Conservation (phyloP, 1,284 basidiomycete genomes). For the Stereum hirsutum region DNA sequence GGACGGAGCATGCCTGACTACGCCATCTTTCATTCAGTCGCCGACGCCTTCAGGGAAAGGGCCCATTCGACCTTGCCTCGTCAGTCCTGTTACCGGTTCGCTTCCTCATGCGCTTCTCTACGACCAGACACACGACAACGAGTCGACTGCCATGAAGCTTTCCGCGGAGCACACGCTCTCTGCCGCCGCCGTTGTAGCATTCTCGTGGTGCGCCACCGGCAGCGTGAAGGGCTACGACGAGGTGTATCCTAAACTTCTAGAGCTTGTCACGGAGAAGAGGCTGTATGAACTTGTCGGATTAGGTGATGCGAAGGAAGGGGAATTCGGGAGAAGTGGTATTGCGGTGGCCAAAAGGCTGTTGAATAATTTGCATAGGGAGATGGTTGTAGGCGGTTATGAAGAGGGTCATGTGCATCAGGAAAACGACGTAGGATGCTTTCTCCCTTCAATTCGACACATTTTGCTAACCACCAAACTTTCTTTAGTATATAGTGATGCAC, state of each 20-base stretch:
- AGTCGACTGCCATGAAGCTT: slow-evolving; percentile 81
- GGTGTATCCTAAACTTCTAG: slow-evolving; percentile 85
- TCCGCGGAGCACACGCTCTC: slow-evolving; percentile 91
- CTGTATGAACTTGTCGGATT: slow-evolving; percentile 57
- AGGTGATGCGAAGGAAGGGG: slow-evolving; percentile 38
- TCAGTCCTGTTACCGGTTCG: slow-evolving; percentile 78
- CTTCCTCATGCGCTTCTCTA: slow-evolving; percentile 87
- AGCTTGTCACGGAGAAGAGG: slow-evolving; percentile 80
- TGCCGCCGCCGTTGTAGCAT: slow-evolving; percentile 82
- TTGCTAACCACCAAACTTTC: neutral
- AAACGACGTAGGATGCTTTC: slow-evolving; percentile 60
- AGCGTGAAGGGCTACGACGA: slow-evolving; percentile 96
- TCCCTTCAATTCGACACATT: neutral
- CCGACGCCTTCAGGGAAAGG: slow-evolving; percentile 73
- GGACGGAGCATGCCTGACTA: slow-evolving; percentile 80
- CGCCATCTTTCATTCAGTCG: slow-evolving; percentile 51
- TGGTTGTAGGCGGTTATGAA: slow-evolving; percentile 73
- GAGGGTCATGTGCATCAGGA: slow-evolving; percentile 96
- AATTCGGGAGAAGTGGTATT: slow-evolving; percentile 49
- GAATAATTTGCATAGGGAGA: slow-evolving; percentile 84
- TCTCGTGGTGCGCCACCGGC: slow-evolving; percentile 79
- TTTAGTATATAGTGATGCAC: slow-evolving; percentile 84
- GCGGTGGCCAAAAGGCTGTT: slow-evolving; percentile 75
- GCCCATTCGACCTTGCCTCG: slow-evolving; percentile 59
- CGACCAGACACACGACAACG: slow-evolving; percentile 94